These are phyloP conservation scores for Mycocentrospora acerina DNA, from an alignment of 2,329 filamentous ascomycete species.

Conservation along the genomic window DNA sequence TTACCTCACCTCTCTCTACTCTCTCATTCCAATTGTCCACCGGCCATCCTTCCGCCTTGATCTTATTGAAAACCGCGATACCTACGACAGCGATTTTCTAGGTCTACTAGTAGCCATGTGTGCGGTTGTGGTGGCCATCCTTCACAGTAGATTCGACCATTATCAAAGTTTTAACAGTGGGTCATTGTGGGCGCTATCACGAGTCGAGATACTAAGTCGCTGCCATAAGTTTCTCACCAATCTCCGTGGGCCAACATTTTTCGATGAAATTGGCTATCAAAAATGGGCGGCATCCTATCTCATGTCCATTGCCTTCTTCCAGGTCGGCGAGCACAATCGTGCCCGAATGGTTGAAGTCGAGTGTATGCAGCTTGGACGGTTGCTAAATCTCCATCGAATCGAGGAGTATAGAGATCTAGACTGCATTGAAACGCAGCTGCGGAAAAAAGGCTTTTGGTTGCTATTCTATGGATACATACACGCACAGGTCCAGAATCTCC, in stretches of 20 bases:
- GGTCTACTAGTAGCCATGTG: too few species aligned
- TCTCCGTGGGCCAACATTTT: constrained; percentile 3
- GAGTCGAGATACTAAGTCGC: too few species aligned
- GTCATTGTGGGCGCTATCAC: too few species aligned
- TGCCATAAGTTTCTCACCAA: background rate
- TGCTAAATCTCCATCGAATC: constrained; percentile 5
- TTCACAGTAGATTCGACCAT: too few species aligned
- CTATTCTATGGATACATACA: constrained; percentile 7
- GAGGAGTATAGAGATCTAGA: constrained; percentile 2
- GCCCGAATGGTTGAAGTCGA: constrained; percentile 12
- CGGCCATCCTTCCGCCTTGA: too few species aligned
- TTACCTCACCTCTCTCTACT: too few species aligned
- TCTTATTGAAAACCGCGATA: too few species aligned
- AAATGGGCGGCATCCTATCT: constrained; percentile 11
- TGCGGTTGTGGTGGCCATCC: too few species aligned
- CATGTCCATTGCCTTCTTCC: constrained; percentile 9
- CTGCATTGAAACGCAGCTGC: constrained; percentile 6
- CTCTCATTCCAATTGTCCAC: too few species aligned
- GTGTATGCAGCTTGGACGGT: constrained; percentile 3
- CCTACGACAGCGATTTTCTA: too few species aligned
- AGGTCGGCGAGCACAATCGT: constrained; percentile 8
- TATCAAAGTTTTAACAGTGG: too few species aligned
- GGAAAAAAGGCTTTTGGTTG: constrained; percentile 7
- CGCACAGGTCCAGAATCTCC: constrained; percentile 5
- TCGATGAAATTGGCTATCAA: constrained; percentile 3